Evolutionary conservation across 768 basidiomycete species (phyloP), one percentile per base, ranked within the genome.

Genomic region (Crassisporium funariophilum): DNA sequence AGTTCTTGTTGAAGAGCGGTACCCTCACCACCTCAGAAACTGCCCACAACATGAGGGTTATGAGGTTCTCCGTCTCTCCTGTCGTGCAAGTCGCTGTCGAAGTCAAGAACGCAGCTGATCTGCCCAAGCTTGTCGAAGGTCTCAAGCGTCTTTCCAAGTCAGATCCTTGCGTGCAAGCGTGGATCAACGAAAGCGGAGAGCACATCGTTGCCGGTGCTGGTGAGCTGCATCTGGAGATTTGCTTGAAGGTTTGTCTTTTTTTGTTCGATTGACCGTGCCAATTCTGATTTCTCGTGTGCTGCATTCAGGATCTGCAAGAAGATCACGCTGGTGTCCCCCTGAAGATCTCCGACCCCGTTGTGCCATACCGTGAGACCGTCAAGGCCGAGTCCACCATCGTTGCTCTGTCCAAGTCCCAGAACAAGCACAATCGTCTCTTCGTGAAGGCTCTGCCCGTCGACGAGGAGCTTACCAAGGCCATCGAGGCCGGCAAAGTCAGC

Each of bases 81-180:
- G 97, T 99, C 78, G 97, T 99, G 35, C 97, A 85, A 68, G 93
- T 98, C 64, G 92, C 97, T 56, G 97, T 99, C 60, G 97, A 99
- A 73, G 97, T 98, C 73, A 98, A 98, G 87, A 99, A 98, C 71
- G 93, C 97, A 48, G 83, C 91, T 49, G 97, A 99, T 81, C 82
- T 99, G 37, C 97, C 97, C 65, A 99, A 99, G 77, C 89, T 99
- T 56, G 97, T 98, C 53, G 97, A 99, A 81, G 97, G 97, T 78
- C 89, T 99, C 61, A 99, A 99, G 78, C 97, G 97, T 80, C 83
- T 99, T 46, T 97, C 97, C 59, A 99, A 99, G 79, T 98, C 97
- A 19, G 97, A 99, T 71, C 97, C 97, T 50, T 99, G 97, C 73
- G 97, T 99, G 53, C 94, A 98, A 72, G 84, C 94, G 42, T 95